These are phyloP conservation scores for Moesziomyces aphidis DNA, from an alignment of 1,284 basidiomycete species.

Conservation along the genomic window DNA sequence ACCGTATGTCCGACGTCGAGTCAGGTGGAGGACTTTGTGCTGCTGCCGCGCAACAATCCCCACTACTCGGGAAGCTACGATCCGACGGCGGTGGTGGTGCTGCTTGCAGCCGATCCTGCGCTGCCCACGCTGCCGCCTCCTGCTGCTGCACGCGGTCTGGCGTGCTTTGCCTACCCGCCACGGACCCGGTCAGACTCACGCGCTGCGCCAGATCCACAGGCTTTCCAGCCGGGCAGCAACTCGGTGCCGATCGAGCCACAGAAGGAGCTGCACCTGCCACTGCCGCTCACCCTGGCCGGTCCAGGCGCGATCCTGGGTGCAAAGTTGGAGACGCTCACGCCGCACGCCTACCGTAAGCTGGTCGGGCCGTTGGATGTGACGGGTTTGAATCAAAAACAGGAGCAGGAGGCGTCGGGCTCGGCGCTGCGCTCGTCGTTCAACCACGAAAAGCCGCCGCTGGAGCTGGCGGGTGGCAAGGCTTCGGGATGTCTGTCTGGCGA, in stretches of 20 bases:
- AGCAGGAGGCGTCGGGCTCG: conserved; percentile 20
- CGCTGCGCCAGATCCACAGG: background rate
- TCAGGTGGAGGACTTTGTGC: conserved; percentile 77
- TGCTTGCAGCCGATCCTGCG: conserved; percentile 52
- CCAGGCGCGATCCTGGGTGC: conserved; percentile 58
- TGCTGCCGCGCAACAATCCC: conserved; percentile 79
- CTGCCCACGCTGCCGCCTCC: conserved; percentile 62
- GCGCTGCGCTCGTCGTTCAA: conserved; percentile 27
- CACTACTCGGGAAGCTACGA: conserved; percentile 80
- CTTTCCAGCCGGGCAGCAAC: background rate
- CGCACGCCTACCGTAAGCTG: conserved; percentile 56
- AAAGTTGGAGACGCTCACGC: conserved; percentile 39
- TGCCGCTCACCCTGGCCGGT: conserved; percentile 55
- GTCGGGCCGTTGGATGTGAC: conserved; percentile 42
- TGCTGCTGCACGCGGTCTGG: conserved; percentile 57
- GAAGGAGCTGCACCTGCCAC: conserved; percentile 52
- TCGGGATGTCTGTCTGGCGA: conserved; percentile 29
- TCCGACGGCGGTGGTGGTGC: conserved; percentile 75
- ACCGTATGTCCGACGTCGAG: conserved; percentile 73
- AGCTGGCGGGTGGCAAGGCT: conserved; percentile 51
- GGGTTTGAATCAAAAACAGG: conserved; percentile 40
- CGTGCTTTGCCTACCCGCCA: conserved; percentile 61
- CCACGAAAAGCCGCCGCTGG: conserved; percentile 27
- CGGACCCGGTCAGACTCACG: background rate
- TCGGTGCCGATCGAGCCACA: conserved; percentile 2